Conservation (phyloP, 2,329 filamentous ascomycete genomes). For the Chaetomium strumarium region DNA sequence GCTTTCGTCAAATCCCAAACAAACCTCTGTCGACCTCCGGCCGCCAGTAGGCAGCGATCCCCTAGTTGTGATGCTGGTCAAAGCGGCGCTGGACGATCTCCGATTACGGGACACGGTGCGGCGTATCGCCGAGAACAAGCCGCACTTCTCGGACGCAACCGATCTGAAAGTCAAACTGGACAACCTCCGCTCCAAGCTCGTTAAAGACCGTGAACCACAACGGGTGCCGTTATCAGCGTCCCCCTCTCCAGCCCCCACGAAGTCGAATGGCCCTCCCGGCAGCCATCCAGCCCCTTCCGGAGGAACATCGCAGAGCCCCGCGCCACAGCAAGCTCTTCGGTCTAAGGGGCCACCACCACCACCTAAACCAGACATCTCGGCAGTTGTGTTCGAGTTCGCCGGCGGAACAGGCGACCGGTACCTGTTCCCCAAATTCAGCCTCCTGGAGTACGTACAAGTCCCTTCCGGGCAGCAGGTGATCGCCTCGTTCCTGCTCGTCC, state of each 20-base stretch:
- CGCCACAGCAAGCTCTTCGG: conserved; percentile 47
- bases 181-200: conserved; percentile 38
- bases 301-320: conserved; percentile 9
- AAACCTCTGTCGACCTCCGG: conserved; percentile 47
- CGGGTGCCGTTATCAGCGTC: conserved; percentile 19
- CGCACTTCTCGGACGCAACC: conserved; percentile 46
- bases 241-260: conserved; percentile 11
- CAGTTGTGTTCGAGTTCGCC: conserved; percentile 63
- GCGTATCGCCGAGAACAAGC: conserved; percentile 47
- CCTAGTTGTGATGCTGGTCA: conserved; percentile 51
- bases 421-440: conserved; percentile 71
- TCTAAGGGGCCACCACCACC: conserved; percentile 53
- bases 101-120: conserved; percentile 46
- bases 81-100: conserved; percentile 49
- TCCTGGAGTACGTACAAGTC: conserved; percentile 59
- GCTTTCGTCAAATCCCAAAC: conserved; percentile 51
- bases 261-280: conserved; percentile 18
- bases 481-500: conserved; percentile 71
- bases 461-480: conserved; percentile 55
- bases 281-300: conserved; percentile 13
- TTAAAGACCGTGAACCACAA: conserved; percentile 30
- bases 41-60: conserved; percentile 50
- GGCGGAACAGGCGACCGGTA: conserved; percentile 67
- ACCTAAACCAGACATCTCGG: conserved; percentile 54
- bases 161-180: conserved; percentile 51